Evolutionary conservation across 176 grass and related monocot genomes (phyloP), one percentile per base, ranked within the genome.

Genomic region (Avena atlantica): DNA sequence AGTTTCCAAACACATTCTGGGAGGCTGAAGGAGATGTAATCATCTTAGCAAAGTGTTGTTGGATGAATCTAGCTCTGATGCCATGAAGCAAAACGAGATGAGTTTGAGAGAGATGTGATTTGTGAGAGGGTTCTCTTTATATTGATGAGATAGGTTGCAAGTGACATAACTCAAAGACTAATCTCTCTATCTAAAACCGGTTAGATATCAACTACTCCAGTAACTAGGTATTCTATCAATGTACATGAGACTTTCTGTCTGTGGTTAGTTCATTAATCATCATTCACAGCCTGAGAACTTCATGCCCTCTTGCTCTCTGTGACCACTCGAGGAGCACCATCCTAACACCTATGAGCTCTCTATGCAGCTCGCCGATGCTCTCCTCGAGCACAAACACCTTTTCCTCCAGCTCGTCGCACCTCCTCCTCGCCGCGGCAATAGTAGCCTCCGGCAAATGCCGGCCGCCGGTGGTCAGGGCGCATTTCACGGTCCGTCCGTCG

Each of bases 331-430:
- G 37, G 63, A 98, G 86, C 52, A 75, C 84, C 52, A 98, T 88
- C 82, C 91, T 98, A 37, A 92, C 89, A 14, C 10, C 82, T 8
- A 98, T 87, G 29, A 95, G 56, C 63, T 88, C 86, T 34, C 81
- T 84, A 14, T 86, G 92, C 44, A 98, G 70, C 44, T 92, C 89
- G 62, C 86, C 83, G 13, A 98, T 12, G 86, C 90, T 93, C 52
- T 89, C 87, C 34, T 93, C 93, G 1, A 95, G 80, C 50, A 48
- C 84, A 19, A 21, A 45, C 27, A 93, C 50, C 11, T 85, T 89
- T 37, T 89, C 75, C 55, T 95, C 96, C 40, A 95, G 81, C 91
- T 91, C 93, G 57, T 87, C 85, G 59, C 93, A 93, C 58, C 87
- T 71, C 13, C 76, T 88, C 88, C 37, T 91, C 15, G 90, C 77